Conservation (phyloP, 1,284 basidiomycete species). For the Apiotrichum sp. region DNA sequence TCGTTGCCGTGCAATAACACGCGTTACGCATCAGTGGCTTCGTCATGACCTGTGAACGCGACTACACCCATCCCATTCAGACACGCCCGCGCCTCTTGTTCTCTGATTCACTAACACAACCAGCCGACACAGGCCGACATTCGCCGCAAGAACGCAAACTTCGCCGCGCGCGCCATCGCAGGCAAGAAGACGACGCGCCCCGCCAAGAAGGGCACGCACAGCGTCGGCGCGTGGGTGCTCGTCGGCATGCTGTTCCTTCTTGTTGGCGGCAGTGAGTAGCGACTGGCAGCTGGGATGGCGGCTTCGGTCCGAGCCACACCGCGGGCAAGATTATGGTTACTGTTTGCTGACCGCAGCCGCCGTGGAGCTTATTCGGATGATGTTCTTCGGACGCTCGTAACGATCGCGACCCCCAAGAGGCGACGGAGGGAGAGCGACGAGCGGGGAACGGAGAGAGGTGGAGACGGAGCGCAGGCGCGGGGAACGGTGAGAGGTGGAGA, state of each 20-base stretch:
- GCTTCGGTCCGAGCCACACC: neutral
- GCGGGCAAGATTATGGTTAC: neutral
- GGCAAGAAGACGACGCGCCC: conserved; percentile 39
- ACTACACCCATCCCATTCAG: no score
- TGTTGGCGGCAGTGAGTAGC: conserved; percentile 40
- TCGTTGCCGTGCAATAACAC: no score
- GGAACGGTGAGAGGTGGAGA: no score
- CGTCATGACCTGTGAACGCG: no score
- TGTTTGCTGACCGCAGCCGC: conserved; percentile 25
- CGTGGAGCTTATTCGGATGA: conserved; percentile 36
- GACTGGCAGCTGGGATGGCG: no score
- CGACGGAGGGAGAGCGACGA: no score
- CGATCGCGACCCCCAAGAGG: no score
- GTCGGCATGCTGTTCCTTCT: conserved; percentile 39
- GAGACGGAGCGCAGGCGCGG: no score
- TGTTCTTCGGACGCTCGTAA: conserved; percentile 26
- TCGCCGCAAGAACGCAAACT: conserved; percentile 43
- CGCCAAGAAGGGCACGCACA: conserved; percentile 24
- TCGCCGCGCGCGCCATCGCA: conserved; percentile 35
- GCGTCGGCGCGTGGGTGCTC: conserved; percentile 35
- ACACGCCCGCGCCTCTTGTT: no score
- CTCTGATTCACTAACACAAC: neutral
- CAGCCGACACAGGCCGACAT: conserved; percentile 44
- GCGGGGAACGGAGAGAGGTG: no score
- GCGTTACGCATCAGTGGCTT: no score